These are phyloP conservation scores for Trichophyton simii DNA, from an alignment of 2,329 filamentous ascomycete species.

Conservation along the genomic window DNA sequence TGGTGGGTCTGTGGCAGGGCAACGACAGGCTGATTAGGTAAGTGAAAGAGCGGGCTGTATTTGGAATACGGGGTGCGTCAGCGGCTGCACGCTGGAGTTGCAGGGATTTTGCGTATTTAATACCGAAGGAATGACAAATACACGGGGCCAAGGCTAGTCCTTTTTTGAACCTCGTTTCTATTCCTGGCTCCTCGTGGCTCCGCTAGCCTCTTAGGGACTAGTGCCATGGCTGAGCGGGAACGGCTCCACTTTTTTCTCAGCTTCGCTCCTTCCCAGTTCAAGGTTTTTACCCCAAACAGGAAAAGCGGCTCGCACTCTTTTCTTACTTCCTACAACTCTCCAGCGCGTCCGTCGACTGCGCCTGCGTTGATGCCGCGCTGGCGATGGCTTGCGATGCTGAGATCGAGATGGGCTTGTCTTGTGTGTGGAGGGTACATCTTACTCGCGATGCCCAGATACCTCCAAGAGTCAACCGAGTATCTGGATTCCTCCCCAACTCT, in stretches of 20 bases:
- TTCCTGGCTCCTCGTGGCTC: conserved; percentile 1
- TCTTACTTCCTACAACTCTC: background rate
- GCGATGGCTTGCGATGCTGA: background rate
- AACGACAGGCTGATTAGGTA: background rate
- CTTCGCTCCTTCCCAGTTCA: background rate
- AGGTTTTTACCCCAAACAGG: background rate
- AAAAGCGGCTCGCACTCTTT: background rate
- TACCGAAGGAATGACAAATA: background rate
- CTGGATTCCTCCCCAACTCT: background rate
- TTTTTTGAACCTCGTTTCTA: background rate
- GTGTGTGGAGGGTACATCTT: background rate
- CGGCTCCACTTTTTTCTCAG: background rate
- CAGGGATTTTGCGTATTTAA: background rate
- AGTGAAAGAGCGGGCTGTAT: background rate
- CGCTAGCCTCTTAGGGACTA: background rate
- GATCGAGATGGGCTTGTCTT: no score
- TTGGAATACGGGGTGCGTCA: background rate
- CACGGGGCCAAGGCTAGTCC: background rate
- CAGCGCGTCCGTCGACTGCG: background rate
- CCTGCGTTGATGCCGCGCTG: background rate
- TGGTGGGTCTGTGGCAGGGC: conserved; percentile 1
- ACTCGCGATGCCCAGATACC: background rate
- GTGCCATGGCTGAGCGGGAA: background rate
- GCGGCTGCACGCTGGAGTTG: background rate
- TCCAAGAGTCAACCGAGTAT: background rate